A percentile compares a stretch with the other conserved stretches of the same genome.
These are phyloP conservation scores for Pythium sukuiense DNA, from an alignment of 352 stramenopile genomes.

Conservation along the genomic window DNA sequence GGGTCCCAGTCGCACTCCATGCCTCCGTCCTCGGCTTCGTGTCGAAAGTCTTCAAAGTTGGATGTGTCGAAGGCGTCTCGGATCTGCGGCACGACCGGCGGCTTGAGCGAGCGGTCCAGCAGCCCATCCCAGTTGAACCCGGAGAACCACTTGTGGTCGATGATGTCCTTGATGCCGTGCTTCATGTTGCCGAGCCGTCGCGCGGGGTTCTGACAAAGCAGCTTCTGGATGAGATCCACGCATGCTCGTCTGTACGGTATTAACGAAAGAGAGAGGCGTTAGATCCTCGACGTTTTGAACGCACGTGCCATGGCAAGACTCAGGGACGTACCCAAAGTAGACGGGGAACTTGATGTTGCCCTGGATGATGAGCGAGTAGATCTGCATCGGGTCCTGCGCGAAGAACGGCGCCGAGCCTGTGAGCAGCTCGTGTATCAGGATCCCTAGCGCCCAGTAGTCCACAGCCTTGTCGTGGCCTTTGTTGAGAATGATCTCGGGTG, in stretches of 20 bases:
- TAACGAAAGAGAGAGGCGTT: neutral
- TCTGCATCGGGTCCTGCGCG: conserved; percentile 89
- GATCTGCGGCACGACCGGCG: conserved; percentile 72
- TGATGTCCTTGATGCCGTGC: conserved; percentile 81
- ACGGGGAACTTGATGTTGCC: conserved; percentile 85
- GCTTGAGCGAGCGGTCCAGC: conserved; percentile 57
- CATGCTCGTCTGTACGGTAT: conserved; percentile 46
- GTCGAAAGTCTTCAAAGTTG: conserved; percentile 79
- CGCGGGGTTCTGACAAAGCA: conserved; percentile 80
- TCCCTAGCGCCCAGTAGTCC: conserved; percentile 90
- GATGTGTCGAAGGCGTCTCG: conserved; percentile 77
- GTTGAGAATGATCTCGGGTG: conserved; percentile 92
- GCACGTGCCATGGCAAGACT: too few relatives aligned
- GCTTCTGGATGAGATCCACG: conserved; percentile 87
- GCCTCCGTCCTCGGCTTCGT: conserved; percentile 63
- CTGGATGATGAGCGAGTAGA: conserved; percentile 91
- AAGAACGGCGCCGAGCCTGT: conserved; percentile 87
- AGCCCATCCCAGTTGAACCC: conserved; percentile 69
- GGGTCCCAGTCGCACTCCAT: conserved; percentile 72
- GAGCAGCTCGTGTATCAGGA: conserved; percentile 91
- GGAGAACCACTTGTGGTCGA: conserved; percentile 84
- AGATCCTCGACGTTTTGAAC: too few relatives aligned
- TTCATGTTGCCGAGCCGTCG: conserved; percentile 81
- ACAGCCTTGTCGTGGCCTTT: conserved; percentile 90
- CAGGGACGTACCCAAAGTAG: conserved; percentile 59